phyloP scores from a whole-genome alignment of 805 yeast species.

The Yamadazyma laniorum region DNA sequence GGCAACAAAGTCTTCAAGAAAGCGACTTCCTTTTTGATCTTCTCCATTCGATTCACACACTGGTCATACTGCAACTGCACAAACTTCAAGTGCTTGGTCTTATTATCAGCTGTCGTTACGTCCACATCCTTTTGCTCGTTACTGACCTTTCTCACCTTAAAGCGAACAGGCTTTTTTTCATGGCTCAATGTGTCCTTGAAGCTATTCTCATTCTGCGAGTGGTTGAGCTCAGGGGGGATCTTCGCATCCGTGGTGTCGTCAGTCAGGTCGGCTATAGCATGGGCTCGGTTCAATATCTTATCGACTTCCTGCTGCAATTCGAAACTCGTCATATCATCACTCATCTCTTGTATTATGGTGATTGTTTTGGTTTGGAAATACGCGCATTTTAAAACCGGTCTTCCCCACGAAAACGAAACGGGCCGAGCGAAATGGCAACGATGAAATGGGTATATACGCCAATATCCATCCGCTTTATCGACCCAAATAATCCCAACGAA shows the following conservation, averaged over 20 bases:
- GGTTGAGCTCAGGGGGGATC: not conserved
- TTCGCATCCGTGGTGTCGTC: not conserved
- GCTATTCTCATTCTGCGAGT: not conserved
- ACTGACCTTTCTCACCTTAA: constrained; percentile 34
- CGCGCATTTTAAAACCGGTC: not conserved
- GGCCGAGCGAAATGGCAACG: no score
- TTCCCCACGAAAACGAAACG: not conserved
- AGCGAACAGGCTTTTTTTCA: constrained; percentile 20
- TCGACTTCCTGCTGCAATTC: constrained; percentile 11
- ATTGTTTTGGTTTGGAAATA: not conserved
- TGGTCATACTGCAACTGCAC: constrained; percentile 37
- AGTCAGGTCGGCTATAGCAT: constrained; percentile 1
- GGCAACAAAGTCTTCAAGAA: constrained; percentile 41
- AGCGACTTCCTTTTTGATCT: constrained; percentile 39
- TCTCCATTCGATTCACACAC: constrained; percentile 28
- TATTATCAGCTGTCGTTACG: not conserved
- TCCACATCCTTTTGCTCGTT: constrained; percentile 17
- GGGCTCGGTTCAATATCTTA: constrained; percentile 9
- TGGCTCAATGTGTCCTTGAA: not conserved
- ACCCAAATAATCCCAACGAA: constrained; percentile 9
- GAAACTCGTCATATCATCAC: constrained; percentile 12
- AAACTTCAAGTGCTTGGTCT: constrained; percentile 15
- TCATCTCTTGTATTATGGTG: constrained; percentile 2
- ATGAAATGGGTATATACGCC: constrained; percentile 21
- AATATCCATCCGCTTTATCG: constrained; percentile 21